These are phyloP conservation scores for Aspergillus fijiensis DNA, from an alignment of 2,329 filamentous ascomycete species.

Conservation along the genomic window DNA sequence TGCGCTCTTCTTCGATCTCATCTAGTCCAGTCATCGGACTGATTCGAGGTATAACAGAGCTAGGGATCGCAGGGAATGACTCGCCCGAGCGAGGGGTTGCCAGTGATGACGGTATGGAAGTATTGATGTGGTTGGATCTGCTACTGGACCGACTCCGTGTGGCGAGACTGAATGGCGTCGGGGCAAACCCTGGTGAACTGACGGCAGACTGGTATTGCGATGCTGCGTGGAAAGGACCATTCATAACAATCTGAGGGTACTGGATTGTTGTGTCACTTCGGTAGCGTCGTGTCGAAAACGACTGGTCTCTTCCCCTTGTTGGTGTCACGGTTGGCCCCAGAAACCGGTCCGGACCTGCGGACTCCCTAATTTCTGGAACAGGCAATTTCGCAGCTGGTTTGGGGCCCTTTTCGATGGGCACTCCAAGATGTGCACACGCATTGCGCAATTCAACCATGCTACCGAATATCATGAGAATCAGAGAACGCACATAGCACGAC, in stretches of 20 bases:
- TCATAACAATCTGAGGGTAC: conserved; percentile 38
- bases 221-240: conserved; percentile 35
- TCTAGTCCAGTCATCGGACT: conserved; percentile 61
- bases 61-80: conserved; percentile 61
- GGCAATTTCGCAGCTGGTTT: conserved; percentile 27
- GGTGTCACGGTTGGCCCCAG: conserved; percentile 42
- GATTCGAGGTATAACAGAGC: conserved; percentile 50
- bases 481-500: conserved; percentile 56
- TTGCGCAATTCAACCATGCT: conserved; percentile 61
- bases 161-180: conserved; percentile 35
- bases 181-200: conserved; percentile 32
- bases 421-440: conserved; percentile 54
- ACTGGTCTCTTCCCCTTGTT: conserved; percentile 45
- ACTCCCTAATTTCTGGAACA: conserved; percentile 33
- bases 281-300: conserved; percentile 45
- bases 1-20: conserved; percentile 70
- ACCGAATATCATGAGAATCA: conserved; percentile 60
- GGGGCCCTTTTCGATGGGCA: conserved; percentile 37
- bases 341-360: conserved; percentile 29
- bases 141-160: conserved; percentile 50
- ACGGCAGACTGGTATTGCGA: conserved; percentile 25
- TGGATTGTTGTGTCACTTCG: conserved; percentile 54
- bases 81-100: conserved; percentile 77
- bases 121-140: conserved; percentile 54
- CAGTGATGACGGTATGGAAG: conserved; percentile 49